Evolutionary conservation across 2,329 filamentous ascomycete genomes (phyloP), one percentile per base, ranked within the genome.

Genomic region (Diaporthe helianthi): DNA sequence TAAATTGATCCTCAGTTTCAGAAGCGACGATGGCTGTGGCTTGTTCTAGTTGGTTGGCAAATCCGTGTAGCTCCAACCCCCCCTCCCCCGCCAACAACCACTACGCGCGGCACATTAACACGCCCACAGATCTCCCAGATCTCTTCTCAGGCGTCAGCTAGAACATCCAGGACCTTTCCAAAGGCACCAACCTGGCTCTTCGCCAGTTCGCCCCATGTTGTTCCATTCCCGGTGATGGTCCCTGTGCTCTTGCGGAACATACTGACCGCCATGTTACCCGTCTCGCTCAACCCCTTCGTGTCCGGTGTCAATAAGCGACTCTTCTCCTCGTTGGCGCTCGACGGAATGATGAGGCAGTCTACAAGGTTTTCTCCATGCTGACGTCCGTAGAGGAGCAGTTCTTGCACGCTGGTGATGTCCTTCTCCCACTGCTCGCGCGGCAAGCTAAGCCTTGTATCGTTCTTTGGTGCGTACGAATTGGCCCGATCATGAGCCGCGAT

Each of bases 321-420:
- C 54, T 49, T 69, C 12, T 51, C 58, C 15, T 69, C 67, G 9
- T 47, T 29, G 47, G n/a, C 41, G 31, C 4, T 15, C 44, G 38
- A 58, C 44, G 33, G 72, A 66, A 66, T 67, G 26, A 76, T 69
- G 60, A 75, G 72, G 10, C 71, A 70, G 36, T 75, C 73, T 8
- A 74, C 71, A 7, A 74, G 54, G 64, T 65, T 75, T 58, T 75
- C 70, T 17, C 78, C 80, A 38, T 79, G 73, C 68, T 76, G 70
- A 31, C 73, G 75, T n/a, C 79, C 77, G 41, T 73, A 76, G 8
- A 69, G 68, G 19, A 82, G 71, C 41, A 81, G 53, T 17, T 77
- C 75, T 54, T 75, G 75, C 44, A 79, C 74, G 12, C 78, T 75
- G 38, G 75, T 68, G 46, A 76, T 76, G 67, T 82, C 80, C 60